A percentile compares a stretch with the other conserved stretches of the same genome.
Conservation (phyloP, 345 rosid genomes). For the Rhodamnia rubescens region DNA sequence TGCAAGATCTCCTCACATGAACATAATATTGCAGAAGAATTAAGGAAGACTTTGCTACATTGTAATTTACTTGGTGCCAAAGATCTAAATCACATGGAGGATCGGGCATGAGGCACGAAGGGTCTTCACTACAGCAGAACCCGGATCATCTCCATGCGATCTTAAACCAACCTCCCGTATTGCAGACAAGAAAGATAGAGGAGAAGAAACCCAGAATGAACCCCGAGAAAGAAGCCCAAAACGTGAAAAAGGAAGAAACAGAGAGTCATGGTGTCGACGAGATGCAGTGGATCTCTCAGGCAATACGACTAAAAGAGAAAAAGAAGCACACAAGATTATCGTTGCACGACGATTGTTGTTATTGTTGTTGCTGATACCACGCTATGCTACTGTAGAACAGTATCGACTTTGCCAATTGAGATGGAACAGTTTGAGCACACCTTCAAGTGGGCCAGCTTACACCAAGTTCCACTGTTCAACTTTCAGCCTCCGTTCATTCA, state of each 20-base stretch:
- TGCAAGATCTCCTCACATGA: background rate
- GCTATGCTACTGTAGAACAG: background rate
- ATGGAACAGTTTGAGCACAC: background rate
- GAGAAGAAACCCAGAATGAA: background rate
- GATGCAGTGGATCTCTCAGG: conserved; percentile 75
- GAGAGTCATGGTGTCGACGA: conserved; percentile 64
- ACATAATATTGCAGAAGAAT: background rate
- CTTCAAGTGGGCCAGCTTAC: background rate
- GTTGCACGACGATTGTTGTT: background rate
- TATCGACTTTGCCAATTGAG: background rate
- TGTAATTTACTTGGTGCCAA: background rate
- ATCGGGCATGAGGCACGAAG: too few relatives aligned
- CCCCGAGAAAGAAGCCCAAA: background rate
- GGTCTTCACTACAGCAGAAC: background rate
- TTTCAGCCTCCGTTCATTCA: background rate
- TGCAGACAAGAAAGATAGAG: background rate
- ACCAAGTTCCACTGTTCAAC: background rate
- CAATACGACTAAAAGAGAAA: background rate
- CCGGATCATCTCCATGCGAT: background rate
- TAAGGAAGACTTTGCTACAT: background rate
- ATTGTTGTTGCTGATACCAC: background rate
- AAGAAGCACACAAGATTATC: background rate
- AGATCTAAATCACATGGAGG: background rate
- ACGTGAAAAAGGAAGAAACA: conserved; percentile 1
- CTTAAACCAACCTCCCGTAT: background rate